Conservation (phyloP, 1,139 yeast species). For the Yamadazyma spencermartinsiae region DNA sequence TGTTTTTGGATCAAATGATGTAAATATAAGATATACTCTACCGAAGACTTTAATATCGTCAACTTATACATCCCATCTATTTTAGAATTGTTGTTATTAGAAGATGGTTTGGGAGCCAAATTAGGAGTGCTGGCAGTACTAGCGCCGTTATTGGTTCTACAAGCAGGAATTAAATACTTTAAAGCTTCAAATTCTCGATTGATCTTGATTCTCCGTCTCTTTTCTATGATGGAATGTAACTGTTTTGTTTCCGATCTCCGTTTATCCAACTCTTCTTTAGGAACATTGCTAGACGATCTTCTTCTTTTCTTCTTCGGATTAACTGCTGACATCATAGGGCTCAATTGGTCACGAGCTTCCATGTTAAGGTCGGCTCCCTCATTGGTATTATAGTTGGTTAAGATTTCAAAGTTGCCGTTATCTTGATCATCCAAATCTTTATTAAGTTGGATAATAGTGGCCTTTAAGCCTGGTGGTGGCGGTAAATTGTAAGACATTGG, state of each 20-base stretch:
- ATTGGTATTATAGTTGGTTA: constrained; percentile 34
- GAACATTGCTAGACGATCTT: constrained; percentile 46
- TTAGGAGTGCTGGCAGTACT: constrained; percentile 12
- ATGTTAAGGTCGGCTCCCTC: too few relatives aligned
- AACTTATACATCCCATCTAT: constrained; percentile 76
- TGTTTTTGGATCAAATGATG: constrained; percentile 58
- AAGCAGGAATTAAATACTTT: constrained; percentile 77
- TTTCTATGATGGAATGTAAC: constrained; percentile 79
- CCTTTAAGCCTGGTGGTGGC: constrained; percentile 60
- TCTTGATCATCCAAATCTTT: constrained; percentile 45
- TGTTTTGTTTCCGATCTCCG: constrained; percentile 57
- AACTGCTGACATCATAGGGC: constrained; percentile 10
- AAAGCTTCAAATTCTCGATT: constrained; percentile 83
- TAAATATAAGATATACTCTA: constrained; percentile 71
- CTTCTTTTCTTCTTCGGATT: constrained; percentile 42
- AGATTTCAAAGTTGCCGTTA: constrained; percentile 43
- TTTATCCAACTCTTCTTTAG: constrained; percentile 55
- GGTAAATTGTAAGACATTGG: constrained; percentile 34
- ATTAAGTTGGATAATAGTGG: constrained; percentile 62
- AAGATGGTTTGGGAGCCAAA: constrained; percentile 10
- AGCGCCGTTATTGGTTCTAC: constrained; percentile 27
- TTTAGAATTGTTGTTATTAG: constrained; percentile 24
- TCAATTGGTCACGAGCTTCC: constrained; percentile 3
- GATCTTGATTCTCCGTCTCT: constrained; percentile 74
- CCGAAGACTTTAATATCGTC: constrained; percentile 77